phyloP scores from a whole-genome alignment of 352 stramenopile genomes.

The Phytopythium helicoides region DNA sequence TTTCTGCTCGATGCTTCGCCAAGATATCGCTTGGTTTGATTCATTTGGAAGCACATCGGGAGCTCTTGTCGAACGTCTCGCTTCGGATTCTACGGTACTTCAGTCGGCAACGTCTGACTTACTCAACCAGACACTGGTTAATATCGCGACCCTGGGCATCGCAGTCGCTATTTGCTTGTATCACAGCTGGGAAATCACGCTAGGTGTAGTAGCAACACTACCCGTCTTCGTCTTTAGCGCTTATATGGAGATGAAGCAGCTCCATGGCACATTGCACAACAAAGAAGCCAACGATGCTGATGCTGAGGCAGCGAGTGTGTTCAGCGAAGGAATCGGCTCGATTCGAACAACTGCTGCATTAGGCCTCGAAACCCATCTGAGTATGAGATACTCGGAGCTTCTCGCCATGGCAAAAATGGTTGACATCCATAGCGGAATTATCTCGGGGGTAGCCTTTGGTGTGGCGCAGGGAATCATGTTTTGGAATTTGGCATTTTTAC shows the following conservation, averaged over 20 bases:
- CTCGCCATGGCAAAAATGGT: slow-evolving; percentile 25
- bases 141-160: slow-evolving; percentile 45
- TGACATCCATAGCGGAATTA: slow-evolving; percentile 26
- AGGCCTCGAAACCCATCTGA: slow-evolving; percentile 31
- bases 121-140: slow-evolving; percentile 57
- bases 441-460: slow-evolving; percentile 44
- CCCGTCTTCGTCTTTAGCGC: slow-evolving; percentile 30
- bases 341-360: slow-evolving; percentile 63
- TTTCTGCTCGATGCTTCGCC: slow-evolving; percentile 54
- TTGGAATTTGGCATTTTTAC: slow-evolving; percentile 45
- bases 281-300: slow-evolving; percentile 47
- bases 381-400: slow-evolving; percentile 16
- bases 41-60: slow-evolving; percentile 56
- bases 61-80: slow-evolving; percentile 56
- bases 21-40: slow-evolving; percentile 82
- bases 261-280: slow-evolving; percentile 29
- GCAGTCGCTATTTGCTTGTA: slow-evolving; percentile 37
- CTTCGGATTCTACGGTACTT: slow-evolving; percentile 70
- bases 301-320: slow-evolving; percentile 23
- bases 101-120: slow-evolving; percentile 74
- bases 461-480: slow-evolving; percentile 47
- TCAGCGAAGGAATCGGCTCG: slow-evolving; percentile 41
- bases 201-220: slow-evolving; percentile 12
- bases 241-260: slow-evolving; percentile 36
- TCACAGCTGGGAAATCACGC: slow-evolving; percentile 25